phyloP scores from a whole-genome alignment of 768 basidiomycete genomes.

The Xerocomellus dryophilus region DNA sequence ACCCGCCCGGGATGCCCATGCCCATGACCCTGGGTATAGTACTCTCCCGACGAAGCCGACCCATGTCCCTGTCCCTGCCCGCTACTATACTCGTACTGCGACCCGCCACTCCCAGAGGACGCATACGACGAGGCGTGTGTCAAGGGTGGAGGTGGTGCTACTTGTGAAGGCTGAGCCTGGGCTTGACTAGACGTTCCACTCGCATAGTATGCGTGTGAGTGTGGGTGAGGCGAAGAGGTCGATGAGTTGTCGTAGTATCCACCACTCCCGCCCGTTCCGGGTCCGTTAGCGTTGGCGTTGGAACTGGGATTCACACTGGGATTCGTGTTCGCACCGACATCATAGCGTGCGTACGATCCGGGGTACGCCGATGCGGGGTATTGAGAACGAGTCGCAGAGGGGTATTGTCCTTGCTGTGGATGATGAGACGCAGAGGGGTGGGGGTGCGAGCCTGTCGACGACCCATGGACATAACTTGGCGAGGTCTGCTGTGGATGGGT shows the following conservation, averaged over 20 bases:
- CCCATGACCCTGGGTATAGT: conserved; percentile 22
- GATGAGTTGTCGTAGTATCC: conserved; percentile 29
- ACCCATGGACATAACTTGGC: conserved; percentile 15
- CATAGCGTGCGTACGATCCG: conserved; percentile 27
- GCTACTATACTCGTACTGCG: conserved; percentile 24
- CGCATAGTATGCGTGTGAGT: conserved; percentile 21
- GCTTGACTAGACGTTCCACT: conserved; percentile 18
- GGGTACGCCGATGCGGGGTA: conserved; percentile 26
- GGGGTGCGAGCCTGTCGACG: conserved; percentile 22
- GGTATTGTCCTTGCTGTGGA: conserved; percentile 24
- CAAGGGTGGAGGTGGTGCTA: conserved; percentile 12
- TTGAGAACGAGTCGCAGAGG: conserved; percentile 26
- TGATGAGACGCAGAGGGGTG: conserved; percentile 22
- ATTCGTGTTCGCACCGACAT: conserved; percentile 27
- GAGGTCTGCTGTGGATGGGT: conserved; percentile 20
- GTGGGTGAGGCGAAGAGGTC: conserved; percentile 20
- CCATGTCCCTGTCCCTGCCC: conserved; percentile 20
- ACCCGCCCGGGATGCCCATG: conserved; percentile 15
- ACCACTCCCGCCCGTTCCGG: conserved; percentile 9
- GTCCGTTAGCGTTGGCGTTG: conserved; percentile 4
- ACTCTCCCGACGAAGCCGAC: conserved; percentile 22
- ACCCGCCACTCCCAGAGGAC: conserved; percentile 23
- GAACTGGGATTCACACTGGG: conserved; percentile 11
- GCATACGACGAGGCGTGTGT: conserved; percentile 23
- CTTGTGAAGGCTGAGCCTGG: conserved; percentile 18